Evolutionary conservation across 495 filamentous ascomycete species (phyloP), one percentile per base, ranked within the genome.

Genomic region (Neurospora sp.): DNA sequence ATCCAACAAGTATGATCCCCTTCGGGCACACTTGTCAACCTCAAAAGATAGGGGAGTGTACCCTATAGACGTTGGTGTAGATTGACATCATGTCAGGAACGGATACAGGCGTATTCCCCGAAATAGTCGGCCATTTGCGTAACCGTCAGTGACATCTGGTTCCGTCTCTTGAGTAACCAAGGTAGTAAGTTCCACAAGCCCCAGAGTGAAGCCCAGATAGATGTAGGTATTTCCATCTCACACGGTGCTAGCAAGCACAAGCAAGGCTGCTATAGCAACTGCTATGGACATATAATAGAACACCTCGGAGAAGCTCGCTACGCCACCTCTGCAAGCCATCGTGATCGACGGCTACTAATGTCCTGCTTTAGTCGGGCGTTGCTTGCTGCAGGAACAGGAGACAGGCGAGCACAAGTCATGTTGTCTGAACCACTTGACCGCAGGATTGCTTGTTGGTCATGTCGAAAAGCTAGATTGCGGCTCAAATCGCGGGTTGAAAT

Each of bases 71-170:
- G 22, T 31, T 18, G 12, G 27, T 35, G 14, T 65, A 18, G 27
- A 65, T 37, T 31, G 22, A 37, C 53, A 65, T 35, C 31, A 18
- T 37, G 3, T 18, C 27, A 35, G 14, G 53, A 37, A 37, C 53
- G 53, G 53, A 37, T 37, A 35, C 53, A 65, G 53, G 12, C 27
- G 31, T 18, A 31, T 65, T 65, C 7, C 27, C 53, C 14, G 14
- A 74, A 74, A 70, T 77, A 74, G 79, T 78, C 76, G 79, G 77
- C 78, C 77, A 79, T 76, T 74, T 81, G 79, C 73, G 79, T 79
- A 80, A 78, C 79, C 53, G 65, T 61, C 31, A 8, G 53, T 35
- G 53, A 65, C 14, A 37, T 65, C 12, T 65, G 53, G 3, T 65
- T 65, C 27, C 27, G 27, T 31, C 53, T 37, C 27, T 65, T 35